phyloP scores from a whole-genome alignment of 805 yeast genomes.

The Saccharomycopsis malanga region DNA sequence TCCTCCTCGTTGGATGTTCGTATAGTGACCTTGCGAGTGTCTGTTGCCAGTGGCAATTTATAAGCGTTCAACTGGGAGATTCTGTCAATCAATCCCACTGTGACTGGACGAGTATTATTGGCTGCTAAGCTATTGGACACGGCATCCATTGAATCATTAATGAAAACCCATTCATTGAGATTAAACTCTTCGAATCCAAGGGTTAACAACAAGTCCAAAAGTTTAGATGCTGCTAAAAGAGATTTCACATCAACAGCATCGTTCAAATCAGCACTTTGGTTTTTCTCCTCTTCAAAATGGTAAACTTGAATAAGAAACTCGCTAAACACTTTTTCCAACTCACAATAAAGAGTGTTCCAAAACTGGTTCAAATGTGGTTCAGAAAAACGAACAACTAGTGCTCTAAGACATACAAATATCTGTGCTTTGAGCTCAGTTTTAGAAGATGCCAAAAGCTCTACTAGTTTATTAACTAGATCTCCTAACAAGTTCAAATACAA shows the following conservation, averaged over 20 bases:
- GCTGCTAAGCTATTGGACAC: slow-evolving; percentile 34
- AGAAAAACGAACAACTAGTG: slow-evolving; percentile 53
- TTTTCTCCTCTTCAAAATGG: slow-evolving; percentile 24
- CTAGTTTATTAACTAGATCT: slow-evolving; percentile 41
- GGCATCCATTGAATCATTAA: slow-evolving; percentile 60
- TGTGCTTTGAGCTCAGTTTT: slow-evolving; percentile 37
- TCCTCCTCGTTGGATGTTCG: slow-evolving; percentile 21
- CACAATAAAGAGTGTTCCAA: slow-evolving; percentile 64
- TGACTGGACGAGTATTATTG: slow-evolving; percentile 9
- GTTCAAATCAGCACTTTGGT: slow-evolving; percentile 24
- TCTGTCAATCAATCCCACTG: slow-evolving; percentile 42
- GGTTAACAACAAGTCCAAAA: slow-evolving; percentile 67
- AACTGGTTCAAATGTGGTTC: slow-evolving; percentile 56
- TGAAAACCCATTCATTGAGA: slow-evolving; percentile 77
- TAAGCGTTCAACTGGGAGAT: slow-evolving; percentile 35
- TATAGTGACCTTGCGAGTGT: slow-evolving; percentile 21
- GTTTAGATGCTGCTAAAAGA: slow-evolving; percentile 59
- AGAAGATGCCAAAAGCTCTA: slow-evolving; percentile 29
- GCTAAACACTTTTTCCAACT: slow-evolving; percentile 47
- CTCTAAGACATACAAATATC: slow-evolving; percentile 54
- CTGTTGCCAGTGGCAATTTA: slow-evolving; percentile 28
- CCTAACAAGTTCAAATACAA: slow-evolving; percentile 41
- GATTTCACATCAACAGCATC: slow-evolving; percentile 31
- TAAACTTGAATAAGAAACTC: slow-evolving; percentile 30
- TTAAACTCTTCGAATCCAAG: slow-evolving; percentile 73